Conservation (phyloP, 1,139 yeast species). For the Williopsis jadinii region DNA sequence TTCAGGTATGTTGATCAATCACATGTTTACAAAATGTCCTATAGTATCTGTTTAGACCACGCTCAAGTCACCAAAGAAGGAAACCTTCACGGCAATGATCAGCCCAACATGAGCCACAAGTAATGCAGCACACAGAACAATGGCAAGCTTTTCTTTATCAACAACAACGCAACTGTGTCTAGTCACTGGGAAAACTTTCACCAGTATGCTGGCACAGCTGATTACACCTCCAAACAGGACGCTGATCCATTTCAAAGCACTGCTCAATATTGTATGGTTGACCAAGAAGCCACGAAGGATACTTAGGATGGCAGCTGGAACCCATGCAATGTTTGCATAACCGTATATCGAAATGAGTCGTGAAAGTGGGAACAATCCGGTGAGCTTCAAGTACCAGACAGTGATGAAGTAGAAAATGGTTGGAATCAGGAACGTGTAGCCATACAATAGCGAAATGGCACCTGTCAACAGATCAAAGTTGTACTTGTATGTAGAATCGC, state of each 20-base stretch:
- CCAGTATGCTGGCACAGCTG: conserved; percentile 18
- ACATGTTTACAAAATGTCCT: too few relatives aligned
- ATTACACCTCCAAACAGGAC: conserved; percentile 20
- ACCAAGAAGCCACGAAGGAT: conserved; percentile 26
- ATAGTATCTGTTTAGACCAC: conserved; percentile 10
- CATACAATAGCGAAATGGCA: conserved; percentile 62
- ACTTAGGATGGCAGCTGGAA: conserved; percentile 61
- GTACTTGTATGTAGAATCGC: conserved; percentile 43
- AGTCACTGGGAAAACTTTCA: conserved; percentile 17
- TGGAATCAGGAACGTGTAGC: conserved; percentile 66
- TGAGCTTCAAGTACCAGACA: conserved; percentile 31
- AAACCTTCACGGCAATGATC: conserved; percentile 22
- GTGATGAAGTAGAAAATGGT: conserved; percentile 38
- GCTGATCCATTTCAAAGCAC: conserved; percentile 20
- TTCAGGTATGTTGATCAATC: too few relatives aligned
- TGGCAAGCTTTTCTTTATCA: conserved; percentile 14
- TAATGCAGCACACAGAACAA: conserved; percentile 10
- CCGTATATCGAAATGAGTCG: conserved; percentile 57
- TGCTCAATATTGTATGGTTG: conserved; percentile 15
- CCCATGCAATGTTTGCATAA: conserved; percentile 72
- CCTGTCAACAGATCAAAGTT: conserved; percentile 56
- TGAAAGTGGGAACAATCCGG: conserved; percentile 16
- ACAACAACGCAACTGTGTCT: conserved; percentile 12
- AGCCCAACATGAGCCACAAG: conserved; percentile 20
- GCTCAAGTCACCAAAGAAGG: conserved; percentile 23